Base-by-base conservation (phyloP, 1,284 basidiomycete genomes). In the Stereum hirsutum region DNA sequence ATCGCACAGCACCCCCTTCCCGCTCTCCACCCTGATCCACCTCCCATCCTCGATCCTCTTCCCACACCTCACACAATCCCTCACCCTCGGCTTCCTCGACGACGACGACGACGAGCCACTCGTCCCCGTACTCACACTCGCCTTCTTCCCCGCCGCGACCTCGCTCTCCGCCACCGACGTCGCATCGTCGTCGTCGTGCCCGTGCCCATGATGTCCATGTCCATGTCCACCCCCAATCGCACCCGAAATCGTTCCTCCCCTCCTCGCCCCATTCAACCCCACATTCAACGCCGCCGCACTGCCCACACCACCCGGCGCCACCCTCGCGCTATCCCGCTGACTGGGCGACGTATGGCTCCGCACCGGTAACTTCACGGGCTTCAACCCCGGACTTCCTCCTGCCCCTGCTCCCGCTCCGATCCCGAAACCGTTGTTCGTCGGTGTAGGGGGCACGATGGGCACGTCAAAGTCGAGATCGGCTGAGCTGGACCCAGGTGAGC, bases 1-100 rank as follows among this genome's bases (percentile, higher is more conserved):
- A 57, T 91, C 91, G 60, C 90, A 94, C 49, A 94, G 63, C 27
- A 77, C 66, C 21, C 84, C 75, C 12, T 70, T 78, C 41, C 83
- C 87, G 19, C 73, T 77, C 52, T 92, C 89, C 57, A 86, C 74
- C 51, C 70, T 68, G 48, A 89, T 77, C 85, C 86, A 93, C 51
- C 83, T 69, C 48, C 82, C 83, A 51, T 89, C 84, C 31, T 83
- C 81, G 43, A 93, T 84, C 45, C 54, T 63, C 56, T 70, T 73
- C 45, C 70, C 62, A 59, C 90, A 93, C 49, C 77, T 74, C 36
- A 78, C 65, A 55, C 90, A 94, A 20, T 65, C 58, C 53, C 63
- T 65, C 54, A 58, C 66, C 27, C 45, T 39, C 48, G 39, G 43
- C 14, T 28, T 27, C 26, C 5, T 35, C 32, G 55, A 52, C 43